A percentile compares a stretch with the other conserved stretches of the same genome.
phyloP scores from a whole-genome alignment of 345 rosid genomes.

The Psidium friedrichsthalianum region DNA sequence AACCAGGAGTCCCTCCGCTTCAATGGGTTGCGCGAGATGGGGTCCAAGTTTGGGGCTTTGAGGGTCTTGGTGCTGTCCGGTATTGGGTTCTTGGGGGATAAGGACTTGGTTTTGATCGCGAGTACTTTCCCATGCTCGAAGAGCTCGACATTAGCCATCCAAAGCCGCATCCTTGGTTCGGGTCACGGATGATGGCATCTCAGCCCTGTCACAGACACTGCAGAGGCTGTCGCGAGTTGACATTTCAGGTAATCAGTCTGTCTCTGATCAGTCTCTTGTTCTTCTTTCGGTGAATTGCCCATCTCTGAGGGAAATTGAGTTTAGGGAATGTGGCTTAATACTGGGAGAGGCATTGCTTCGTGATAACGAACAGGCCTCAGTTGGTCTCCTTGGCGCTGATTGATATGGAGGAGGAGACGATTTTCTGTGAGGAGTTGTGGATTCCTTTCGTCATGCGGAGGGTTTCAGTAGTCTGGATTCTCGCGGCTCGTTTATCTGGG shows the following conservation, averaged over 20 bases:
- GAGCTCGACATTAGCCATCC: slow-evolving; percentile 56
- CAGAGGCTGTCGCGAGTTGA: slow-evolving; percentile 25
- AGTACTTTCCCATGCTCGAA: slow-evolving; percentile 36
- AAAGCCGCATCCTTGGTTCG: not conserved
- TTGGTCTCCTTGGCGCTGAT: slow-evolving; percentile 27
- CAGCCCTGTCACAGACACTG: slow-evolving; percentile 33
- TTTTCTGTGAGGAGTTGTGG: slow-evolving; percentile 3
- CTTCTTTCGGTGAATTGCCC: slow-evolving; percentile 27
- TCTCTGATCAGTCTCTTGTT: slow-evolving; percentile 40
- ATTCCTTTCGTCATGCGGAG: slow-evolving; percentile 19
- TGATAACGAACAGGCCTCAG: slow-evolving; percentile 11
- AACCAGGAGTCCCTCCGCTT: too few relatives aligned
- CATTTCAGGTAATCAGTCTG: slow-evolving; percentile 47
- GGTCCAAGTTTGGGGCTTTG: slow-evolving; percentile 16
- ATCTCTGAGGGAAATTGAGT: slow-evolving; percentile 26
- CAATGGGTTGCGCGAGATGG: not conserved
- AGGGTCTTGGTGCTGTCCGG: slow-evolving; percentile 35
- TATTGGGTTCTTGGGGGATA: slow-evolving; percentile 5
- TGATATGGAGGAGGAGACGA: slow-evolving; percentile 16
- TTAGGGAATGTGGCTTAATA: slow-evolving; percentile 40
- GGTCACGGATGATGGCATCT: slow-evolving; percentile 44
- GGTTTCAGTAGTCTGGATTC: slow-evolving; percentile 35
- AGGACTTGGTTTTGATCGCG: slow-evolving; percentile 31
- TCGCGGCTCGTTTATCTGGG: slow-evolving; percentile 45
- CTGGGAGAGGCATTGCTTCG: slow-evolving; percentile 32